These are phyloP conservation scores for Euphorbia neoarborescens DNA, from an alignment of 441 rosid species.

Conservation along the genomic window DNA sequence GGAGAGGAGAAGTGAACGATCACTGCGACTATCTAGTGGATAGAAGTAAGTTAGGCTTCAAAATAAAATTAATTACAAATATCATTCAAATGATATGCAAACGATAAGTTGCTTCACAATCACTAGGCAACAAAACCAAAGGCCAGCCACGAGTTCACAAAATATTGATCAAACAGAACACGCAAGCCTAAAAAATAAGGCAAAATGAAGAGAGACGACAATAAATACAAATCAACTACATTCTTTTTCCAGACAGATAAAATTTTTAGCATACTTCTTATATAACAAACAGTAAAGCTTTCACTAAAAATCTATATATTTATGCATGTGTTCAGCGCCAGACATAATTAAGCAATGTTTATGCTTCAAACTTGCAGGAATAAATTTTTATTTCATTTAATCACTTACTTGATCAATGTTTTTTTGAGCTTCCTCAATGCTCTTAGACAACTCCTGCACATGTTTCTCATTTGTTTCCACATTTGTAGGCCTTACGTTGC, in stretches of 20 bases:
- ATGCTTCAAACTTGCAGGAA: slow-evolving; percentile 2
- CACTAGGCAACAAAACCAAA: not conserved
- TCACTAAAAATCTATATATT: not conserved
- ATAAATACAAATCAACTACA: not conserved
- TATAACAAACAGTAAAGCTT: not conserved
- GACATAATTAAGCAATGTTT: not conserved
- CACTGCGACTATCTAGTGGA: too few species aligned
- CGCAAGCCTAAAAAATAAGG: not conserved
- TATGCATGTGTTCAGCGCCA: not conserved
- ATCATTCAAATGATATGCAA: not conserved
- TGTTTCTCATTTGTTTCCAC: slow-evolving; percentile 67
- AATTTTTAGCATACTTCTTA: not conserved
- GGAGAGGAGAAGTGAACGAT: not conserved
- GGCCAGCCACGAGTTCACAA: not conserved
- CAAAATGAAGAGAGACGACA: not conserved
- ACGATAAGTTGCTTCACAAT: not conserved
- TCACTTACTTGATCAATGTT: slow-evolving; percentile 51
- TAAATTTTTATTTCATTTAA: not conserved
- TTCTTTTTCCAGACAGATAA: not conserved
- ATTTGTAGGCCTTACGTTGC: slow-evolving; percentile 47
- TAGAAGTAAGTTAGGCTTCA: not conserved
- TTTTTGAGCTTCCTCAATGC: slow-evolving; percentile 72
- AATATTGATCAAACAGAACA: not conserved
- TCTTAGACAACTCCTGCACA: slow-evolving; percentile 65
- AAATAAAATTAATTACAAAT: not conserved